Evolutionary conservation across 441 rosid species (phyloP).

Genomic region (Viola pubescens): DNA sequence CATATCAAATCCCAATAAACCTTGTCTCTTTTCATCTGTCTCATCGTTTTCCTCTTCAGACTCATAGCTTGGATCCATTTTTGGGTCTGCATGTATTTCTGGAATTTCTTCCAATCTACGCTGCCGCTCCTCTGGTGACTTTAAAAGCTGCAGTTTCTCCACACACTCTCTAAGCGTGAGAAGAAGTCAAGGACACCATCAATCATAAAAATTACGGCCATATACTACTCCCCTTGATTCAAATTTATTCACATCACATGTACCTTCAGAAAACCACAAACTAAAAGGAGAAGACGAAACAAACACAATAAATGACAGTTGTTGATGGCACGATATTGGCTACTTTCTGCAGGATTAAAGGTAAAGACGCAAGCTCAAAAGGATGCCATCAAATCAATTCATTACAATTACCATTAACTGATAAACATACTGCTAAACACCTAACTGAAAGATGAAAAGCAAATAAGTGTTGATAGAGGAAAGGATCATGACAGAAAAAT

Average conservation of each 20-base stretch:
- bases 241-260: not conserved
- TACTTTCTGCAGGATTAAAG: not conserved
- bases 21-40: conserved; percentile 58
- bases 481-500: not conserved
- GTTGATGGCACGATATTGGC: not conserved
- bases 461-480: not conserved
- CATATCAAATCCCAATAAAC: conserved; percentile 25
- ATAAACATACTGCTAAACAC: no score
- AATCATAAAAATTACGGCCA: not conserved
- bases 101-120: conserved; percentile 89
- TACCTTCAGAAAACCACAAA: not conserved
- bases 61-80: conserved; percentile 95
- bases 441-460: no score
- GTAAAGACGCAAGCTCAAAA: not conserved
- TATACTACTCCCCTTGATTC: no score
- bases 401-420: no score
- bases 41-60: conserved; percentile 79
- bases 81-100: conserved; percentile 82
- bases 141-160: conserved; percentile 84
- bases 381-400: not conserved
- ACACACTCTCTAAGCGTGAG: conserved; percentile 94
- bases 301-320: not conserved
- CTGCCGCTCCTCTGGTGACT: conserved; percentile 87
- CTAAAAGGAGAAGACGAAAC: not conserved
- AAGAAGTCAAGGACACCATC: conserved; percentile 48